Base-by-base conservation (phyloP, 2,329 filamentous ascomycete species). In the Beauveria caledonica region DNA sequence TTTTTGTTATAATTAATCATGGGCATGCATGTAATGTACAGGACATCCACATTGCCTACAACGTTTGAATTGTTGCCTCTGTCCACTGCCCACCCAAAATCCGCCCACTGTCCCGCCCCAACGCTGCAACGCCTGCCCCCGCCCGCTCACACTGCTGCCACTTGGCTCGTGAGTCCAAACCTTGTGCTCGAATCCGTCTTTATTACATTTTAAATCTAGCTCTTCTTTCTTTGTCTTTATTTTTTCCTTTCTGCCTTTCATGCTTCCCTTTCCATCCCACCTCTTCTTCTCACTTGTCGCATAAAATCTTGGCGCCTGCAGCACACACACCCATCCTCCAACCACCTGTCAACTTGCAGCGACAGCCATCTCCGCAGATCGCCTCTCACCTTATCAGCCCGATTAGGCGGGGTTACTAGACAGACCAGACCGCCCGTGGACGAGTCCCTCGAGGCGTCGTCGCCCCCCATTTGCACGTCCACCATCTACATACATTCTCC, bases 401-500 rank as follows among this genome's bases (percentile, higher is more conserved):
- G 39, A 52, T 52, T 48, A 46, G 57, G 57, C 57, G 57, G 57
- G 57, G 57, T 58, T 51, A 27, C 56, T 25, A 59, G 52, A 59
- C 25, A 52, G 56, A 58, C 55, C 55, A 55, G 52, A 49, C 54
- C 54, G 55, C 46, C 23, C 50, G 46, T 27, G 19, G 17, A 39
- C 42, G 23, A 49, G 45, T 54, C 25, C 65, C 51, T 51, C 60
- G 58, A 39, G 46, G 23, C 55, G 50, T 63, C 59, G 56, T 44
- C 33, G 27, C 46, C 25, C 48, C 46, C 46, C 42, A 23, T 29
- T 8, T 21, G n/a, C 54, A 33, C 40, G 52, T 53, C 57, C 21
- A 33, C 39, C 39, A 17, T 19, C 48, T 45, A 2, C 55, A 40
- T 42, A 15, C 25, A 27, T 27, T n/a, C 29, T 19, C 17, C 15